These are phyloP conservation scores for Penicillium hesseltinei DNA, from an alignment of 2,329 filamentous ascomycete species.

Conservation along the genomic window DNA sequence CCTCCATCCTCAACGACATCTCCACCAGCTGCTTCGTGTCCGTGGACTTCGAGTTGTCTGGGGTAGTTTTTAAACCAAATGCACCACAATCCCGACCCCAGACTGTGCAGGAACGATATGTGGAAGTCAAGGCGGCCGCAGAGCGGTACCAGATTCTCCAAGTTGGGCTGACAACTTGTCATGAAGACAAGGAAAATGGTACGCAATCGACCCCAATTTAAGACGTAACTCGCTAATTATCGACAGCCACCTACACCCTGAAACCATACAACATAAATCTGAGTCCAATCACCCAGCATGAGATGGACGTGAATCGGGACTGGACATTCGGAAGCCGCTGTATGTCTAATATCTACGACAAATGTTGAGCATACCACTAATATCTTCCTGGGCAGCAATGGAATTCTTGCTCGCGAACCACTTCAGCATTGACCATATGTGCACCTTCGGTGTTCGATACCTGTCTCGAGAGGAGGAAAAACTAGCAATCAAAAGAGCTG, in stretches of 20 bases:
- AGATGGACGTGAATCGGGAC: conserved; percentile 58
- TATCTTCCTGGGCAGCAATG: conserved; percentile 44
- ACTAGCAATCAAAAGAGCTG: conserved; percentile 46
- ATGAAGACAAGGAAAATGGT: conserved; percentile 50
- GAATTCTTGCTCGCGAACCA: conserved; percentile 60
- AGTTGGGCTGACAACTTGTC: conserved; percentile 65
- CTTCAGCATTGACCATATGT: conserved; percentile 59
- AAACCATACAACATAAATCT: conserved; percentile 65
- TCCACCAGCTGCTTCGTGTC: conserved; percentile 61
- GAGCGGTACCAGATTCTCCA: conserved; percentile 65
- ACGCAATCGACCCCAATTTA: conserved; percentile 15
- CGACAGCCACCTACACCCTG: conserved; percentile 53
- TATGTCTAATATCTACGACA: conserved; percentile 26
- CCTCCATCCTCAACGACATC: conserved; percentile 58
- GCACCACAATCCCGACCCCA: conserved; percentile 43
- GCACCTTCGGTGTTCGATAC: conserved; percentile 59
- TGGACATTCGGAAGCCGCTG: conserved; percentile 58
- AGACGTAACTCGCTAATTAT: conserved; percentile 34
- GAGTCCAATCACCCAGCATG: conserved; percentile 54
- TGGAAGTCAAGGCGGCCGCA: conserved; percentile 59
- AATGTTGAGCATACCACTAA: background rate
- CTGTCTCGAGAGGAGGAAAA: conserved; percentile 60
- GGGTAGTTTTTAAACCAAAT: conserved; percentile 51
- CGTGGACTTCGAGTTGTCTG: conserved; percentile 66
- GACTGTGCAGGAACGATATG: conserved; percentile 60